Base-by-base conservation (phyloP, 2,329 filamentous ascomycete genomes). In the Sclerotinia trifoliorum region DNA sequence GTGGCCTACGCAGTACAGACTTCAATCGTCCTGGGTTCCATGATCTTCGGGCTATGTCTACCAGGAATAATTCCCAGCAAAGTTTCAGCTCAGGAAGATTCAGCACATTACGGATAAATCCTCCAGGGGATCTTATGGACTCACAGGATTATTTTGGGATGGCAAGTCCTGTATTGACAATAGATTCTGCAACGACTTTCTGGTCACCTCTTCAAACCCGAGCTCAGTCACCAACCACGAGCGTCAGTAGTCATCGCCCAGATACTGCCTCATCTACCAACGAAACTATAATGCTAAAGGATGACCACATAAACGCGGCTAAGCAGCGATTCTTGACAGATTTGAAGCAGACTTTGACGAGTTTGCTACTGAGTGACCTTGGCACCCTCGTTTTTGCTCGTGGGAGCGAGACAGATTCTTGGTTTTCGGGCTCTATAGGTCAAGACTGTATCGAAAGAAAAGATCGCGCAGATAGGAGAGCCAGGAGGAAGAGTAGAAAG, bases 371-470 rank as follows among this genome's bases (percentile, higher is more conserved):
- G 35, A 98, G 94, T 62, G 95, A 99, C 77, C 83, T 98, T 5
- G 93, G 94, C 7, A 93, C 90, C 52, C 86, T 92, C 42, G 90
- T 97, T 1, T 95, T 96, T 65, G 86, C 89, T 51, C 83, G 87
- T 63, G 95, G 95, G 3, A 96, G 93, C 54, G 95, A 99, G 80
- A 98, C 94, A 0, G 95, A 98, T 78, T 84, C 84, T 3, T 97
- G 94, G 90, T 95, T 97, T 69, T 77, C 75, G 73, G 83, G 86
- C 65, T 86, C 86, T 19, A 78, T 93, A 8, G 87, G 88, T 3
- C 85, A 89, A 73, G 82, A 89, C 71, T 89, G 87, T 75, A 87
- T 89, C 57, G 86, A 89, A 64, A 83, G 86, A 35, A 85, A 84
- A 61, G 85, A 88, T 62, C 82, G 84, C 4, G 68, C 69, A 17